These are phyloP conservation scores for Metschnikowia cerradonensis DNA, from an alignment of 805 yeast genomes.

Conservation along the genomic window DNA sequence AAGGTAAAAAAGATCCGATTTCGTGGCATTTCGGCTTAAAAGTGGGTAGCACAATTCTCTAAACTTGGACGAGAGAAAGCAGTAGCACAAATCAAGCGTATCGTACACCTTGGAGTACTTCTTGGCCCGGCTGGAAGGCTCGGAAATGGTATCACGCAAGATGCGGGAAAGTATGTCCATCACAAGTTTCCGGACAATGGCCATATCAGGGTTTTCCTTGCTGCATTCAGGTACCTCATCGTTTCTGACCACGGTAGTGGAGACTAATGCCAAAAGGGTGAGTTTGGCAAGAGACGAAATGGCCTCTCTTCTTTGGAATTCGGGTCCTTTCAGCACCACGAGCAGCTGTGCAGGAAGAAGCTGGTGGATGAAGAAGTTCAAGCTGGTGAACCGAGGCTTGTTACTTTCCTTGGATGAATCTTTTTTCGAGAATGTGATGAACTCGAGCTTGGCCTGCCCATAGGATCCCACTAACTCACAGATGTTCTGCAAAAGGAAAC, in stretches of 20 bases:
- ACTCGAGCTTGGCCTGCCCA: constrained; percentile 75
- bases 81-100: constrained; percentile 46
- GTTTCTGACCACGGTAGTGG: constrained; percentile 53
- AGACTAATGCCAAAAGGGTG: constrained; percentile 58
- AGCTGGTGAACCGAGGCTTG: constrained; percentile 72
- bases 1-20: constrained; percentile 59
- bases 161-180: constrained; percentile 64
- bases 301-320: constrained; percentile 46
- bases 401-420: constrained; percentile 29
- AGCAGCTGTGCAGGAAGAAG: constrained; percentile 55
- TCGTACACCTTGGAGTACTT: constrained; percentile 55
- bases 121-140: constrained; percentile 33
- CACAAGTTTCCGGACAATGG: constrained; percentile 68
- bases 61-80: constrained; percentile 41
- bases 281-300: constrained; percentile 61
- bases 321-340: constrained; percentile 34
- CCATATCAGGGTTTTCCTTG: constrained; percentile 62
- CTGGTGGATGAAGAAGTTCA: constrained; percentile 75
- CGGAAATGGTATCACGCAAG: constrained; percentile 46
- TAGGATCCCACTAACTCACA: constrained; percentile 75
- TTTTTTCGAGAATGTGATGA: constrained; percentile 71
- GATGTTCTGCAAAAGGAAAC: constrained; percentile 63
- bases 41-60: constrained; percentile 41
- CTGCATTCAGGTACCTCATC: constrained; percentile 43
- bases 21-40: constrained; percentile 44